Evolutionary conservation across 208 protist species (phyloP), one percentile per base, ranked within the genome.

Genomic region (Trypanosoma vivax): DNA sequence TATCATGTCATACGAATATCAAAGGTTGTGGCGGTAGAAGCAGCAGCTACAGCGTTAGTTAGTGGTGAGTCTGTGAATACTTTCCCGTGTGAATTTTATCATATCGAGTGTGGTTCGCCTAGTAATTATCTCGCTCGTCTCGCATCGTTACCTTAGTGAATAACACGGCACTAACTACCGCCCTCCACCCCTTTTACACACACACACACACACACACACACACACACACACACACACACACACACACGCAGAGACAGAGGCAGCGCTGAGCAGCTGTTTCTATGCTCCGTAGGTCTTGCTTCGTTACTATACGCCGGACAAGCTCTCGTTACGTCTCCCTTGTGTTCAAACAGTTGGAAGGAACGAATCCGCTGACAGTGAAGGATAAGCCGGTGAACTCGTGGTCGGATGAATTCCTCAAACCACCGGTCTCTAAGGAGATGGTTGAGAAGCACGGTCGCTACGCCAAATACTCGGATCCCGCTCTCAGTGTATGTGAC

Each of bases 381-480:
- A 88, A 88, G 55, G 79, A 93, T 63, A 83, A 76, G 53, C 77
- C 82, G 14, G 82, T 93, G 33, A 80, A 72, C 67, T 86, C 75
- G n/a, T 89, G 70, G 72, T 61, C 64, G 6, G 86, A 93, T 59
- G 85, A 93, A 77, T 93, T 90, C 53, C 56, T 86, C 57, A 87
- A 88, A 69, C 81, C 82, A 18, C 79, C 79, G 7, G 51, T 69
- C n/a, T 86, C 72, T 27, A 60, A 66, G 24, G 79, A 88, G 59
- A 90, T 92, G 83, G 52, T 45, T 19, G 58, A 45, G 37, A 88
- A 90, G 70, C 79, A 92, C 71, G 88, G 88, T 27, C 79, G 63
- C 42, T 88, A 88, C 55, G 88, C 83, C 51, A 88, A 90, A 63
- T 88, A 92, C 76, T 83, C 80, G 28, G 79, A 90, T 59, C 85